These are phyloP conservation scores for Fusarium anguioides DNA, from an alignment of 2,329 filamentous ascomycete genomes.

Conservation along the genomic window DNA sequence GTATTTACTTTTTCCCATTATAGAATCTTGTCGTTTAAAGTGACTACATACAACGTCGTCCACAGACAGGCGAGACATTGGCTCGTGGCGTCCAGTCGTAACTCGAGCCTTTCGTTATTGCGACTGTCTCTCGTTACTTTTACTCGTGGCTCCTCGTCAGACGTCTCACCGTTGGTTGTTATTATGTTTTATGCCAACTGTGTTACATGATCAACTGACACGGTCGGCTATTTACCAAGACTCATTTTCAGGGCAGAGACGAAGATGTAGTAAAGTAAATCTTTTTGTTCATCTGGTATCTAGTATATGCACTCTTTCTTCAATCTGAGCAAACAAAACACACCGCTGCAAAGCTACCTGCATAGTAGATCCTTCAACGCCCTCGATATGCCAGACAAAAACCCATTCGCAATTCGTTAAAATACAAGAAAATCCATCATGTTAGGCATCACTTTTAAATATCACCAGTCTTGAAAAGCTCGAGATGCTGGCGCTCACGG, in stretches of 20 bases:
- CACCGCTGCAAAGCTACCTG: constrained; percentile 12
- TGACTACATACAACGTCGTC: constrained; percentile 13
- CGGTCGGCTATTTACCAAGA: constrained; percentile 22
- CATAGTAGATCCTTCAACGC: constrained; percentile 32
- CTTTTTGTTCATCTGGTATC: constrained; percentile 25
- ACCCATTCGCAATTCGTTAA: neutral
- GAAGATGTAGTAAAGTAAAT: neutral
- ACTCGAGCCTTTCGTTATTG: constrained; percentile 10
- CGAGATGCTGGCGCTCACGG: constrained; percentile 70
- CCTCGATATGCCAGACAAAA: constrained; percentile 28
- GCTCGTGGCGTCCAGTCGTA: constrained; percentile 36
- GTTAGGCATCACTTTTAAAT: constrained; percentile 11
- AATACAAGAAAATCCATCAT: neutral
- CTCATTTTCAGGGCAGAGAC: neutral
- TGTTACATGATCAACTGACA: constrained; percentile 3
- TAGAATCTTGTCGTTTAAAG: neutral
- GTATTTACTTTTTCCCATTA: neutral
- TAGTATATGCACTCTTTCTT: constrained; percentile 26
- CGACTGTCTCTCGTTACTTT: constrained; percentile 29
- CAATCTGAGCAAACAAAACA: constrained; percentile 20
- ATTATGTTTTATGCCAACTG: constrained; percentile 1
- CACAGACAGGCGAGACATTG: constrained; percentile 36
- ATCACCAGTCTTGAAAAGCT: constrained; percentile 72
- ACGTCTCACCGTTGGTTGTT: constrained; percentile 18
- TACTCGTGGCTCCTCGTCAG: constrained; percentile 27